Evolutionary conservation across 1,284 basidiomycete species (phyloP).

Genomic region (Moesziomyces antarcticus): DNA sequence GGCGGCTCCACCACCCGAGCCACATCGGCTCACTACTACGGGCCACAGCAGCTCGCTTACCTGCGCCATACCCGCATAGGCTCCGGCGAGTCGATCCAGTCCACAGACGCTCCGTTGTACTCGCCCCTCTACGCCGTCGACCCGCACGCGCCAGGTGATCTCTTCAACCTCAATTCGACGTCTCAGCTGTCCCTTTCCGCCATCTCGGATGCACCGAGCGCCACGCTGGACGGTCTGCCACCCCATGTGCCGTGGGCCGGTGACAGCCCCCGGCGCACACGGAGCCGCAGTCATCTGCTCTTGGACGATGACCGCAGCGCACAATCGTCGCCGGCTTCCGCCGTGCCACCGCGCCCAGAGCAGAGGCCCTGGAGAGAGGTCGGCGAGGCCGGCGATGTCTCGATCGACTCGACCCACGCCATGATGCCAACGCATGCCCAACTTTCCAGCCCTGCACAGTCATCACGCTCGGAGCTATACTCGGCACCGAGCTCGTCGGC

Average conservation of each 20-base stretch:
- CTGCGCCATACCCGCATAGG: conserved; percentile 37
- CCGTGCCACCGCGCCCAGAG: conserved; percentile 15
- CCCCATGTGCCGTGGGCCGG: conserved; percentile 36
- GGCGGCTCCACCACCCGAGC: conserved; percentile 15
- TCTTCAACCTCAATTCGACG: conserved; percentile 36
- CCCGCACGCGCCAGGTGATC: conserved; percentile 7
- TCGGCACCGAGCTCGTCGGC: conserved; percentile 3
- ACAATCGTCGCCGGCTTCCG: conserved; percentile 35
- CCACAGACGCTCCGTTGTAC: conserved; percentile 19
- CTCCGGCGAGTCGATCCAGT: conserved; percentile 32
- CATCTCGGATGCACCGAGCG: conserved; percentile 48
- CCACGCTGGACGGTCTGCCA: conserved; percentile 32
- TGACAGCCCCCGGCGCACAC: conserved; percentile 22
- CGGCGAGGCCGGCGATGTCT: conserved; percentile 25
- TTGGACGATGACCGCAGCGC: conserved; percentile 43
- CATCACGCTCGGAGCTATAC: conserved; percentile 11
- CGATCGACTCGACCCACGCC: conserved; percentile 24
- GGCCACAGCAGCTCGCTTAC: conserved; percentile 13
- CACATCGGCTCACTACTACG: conserved; percentile 24
- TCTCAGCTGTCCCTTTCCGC: conserved; percentile 42
- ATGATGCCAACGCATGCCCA: conserved; percentile 9
- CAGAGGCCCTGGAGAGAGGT: conserved; percentile 25
- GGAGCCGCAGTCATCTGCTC: conserved; percentile 21
- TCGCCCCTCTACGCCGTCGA: conserved; percentile 35
- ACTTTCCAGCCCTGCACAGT: conserved; percentile 8